Conservation (phyloP, 75 land plant genomes). For the Chamaecyparis obtusa region DNA sequence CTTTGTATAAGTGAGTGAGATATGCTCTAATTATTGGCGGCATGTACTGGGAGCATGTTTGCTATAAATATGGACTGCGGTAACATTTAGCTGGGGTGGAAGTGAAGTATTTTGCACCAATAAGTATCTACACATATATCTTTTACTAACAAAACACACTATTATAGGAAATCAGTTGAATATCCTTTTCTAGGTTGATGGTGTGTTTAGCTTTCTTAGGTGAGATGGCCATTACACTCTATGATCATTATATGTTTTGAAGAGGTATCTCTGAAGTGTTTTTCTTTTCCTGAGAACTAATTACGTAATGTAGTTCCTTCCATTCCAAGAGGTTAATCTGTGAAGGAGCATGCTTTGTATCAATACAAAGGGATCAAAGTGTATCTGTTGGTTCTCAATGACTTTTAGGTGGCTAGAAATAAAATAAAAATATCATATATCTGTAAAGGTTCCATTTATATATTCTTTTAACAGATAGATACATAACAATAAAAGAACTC, state of each 20-base stretch:
- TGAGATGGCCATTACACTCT: neutral
- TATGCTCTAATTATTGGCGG: slow-evolving; percentile 29
- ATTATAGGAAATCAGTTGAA: neutral
- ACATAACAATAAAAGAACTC: too few species aligned
- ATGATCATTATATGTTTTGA: neutral
- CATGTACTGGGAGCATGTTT: slow-evolving; percentile 22
- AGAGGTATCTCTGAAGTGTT: too few species aligned
- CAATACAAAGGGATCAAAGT: neutral
- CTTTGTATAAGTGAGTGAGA: too few species aligned
- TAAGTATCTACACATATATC: neutral
- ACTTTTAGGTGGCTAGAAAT: too few species aligned
- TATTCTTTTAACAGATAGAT: neutral
- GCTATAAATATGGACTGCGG: slow-evolving; percentile 24
- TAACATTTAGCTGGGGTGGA: neutral
- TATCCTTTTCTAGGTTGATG: neutral
- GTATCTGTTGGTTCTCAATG: neutral
- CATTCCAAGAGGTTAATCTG: too few species aligned
- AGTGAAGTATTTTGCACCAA: neutral
- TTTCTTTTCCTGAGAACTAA: too few species aligned
- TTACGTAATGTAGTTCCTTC: too few species aligned
- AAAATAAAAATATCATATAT: too few species aligned
- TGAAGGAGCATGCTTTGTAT: neutral
- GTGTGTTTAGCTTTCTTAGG: too few species aligned
- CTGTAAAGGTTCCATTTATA: too few species aligned
- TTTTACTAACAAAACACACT: neutral